Evolutionary conservation across 1,284 basidiomycete species (phyloP).

Genomic region (Ceratobasidium sp.): DNA sequence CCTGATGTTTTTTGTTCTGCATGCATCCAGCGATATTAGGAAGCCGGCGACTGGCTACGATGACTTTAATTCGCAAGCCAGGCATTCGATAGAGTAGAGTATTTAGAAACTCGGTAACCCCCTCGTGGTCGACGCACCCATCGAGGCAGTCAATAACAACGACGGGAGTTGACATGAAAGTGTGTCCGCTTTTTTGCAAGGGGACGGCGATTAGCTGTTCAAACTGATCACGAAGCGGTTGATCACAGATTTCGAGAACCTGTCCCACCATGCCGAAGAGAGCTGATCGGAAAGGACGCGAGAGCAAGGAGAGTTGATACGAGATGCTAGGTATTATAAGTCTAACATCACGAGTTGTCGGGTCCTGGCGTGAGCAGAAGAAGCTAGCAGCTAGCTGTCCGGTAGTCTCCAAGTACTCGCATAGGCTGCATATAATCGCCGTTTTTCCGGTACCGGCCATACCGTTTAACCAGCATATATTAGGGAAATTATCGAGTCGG

Average conservation of each 20-base stretch:
- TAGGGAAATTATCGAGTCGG: background rate
- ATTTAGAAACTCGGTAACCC: background rate
- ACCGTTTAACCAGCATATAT: slow-evolving; percentile 13
- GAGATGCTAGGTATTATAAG: background rate
- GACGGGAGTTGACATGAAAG: background rate
- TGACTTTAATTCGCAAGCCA: background rate
- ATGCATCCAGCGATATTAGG: background rate
- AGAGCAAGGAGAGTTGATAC: background rate
- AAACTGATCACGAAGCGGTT: background rate
- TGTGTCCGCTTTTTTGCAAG: background rate
- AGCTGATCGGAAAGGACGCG: background rate
- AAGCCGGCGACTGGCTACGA: background rate
- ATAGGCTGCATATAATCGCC: slow-evolving; percentile 51
- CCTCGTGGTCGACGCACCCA: background rate
- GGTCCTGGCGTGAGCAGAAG: slow-evolving; percentile 53
- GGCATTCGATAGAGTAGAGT: background rate
- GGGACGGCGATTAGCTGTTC: background rate
- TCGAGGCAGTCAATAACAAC: slow-evolving; percentile 12
- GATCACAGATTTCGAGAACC: background rate
- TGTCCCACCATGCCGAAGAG: background rate
- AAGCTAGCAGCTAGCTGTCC: slow-evolving; percentile 52
- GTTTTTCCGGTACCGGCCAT: slow-evolving; percentile 49
- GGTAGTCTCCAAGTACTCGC: slow-evolving; percentile 32
- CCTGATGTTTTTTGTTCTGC: background rate
- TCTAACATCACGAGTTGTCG: background rate